Percentiles rank a stretch among this genome's conserved stretches.
Evolutionary conservation across 495 filamentous ascomycete species (phyloP).

Genomic region (Letharia lupina): DNA sequence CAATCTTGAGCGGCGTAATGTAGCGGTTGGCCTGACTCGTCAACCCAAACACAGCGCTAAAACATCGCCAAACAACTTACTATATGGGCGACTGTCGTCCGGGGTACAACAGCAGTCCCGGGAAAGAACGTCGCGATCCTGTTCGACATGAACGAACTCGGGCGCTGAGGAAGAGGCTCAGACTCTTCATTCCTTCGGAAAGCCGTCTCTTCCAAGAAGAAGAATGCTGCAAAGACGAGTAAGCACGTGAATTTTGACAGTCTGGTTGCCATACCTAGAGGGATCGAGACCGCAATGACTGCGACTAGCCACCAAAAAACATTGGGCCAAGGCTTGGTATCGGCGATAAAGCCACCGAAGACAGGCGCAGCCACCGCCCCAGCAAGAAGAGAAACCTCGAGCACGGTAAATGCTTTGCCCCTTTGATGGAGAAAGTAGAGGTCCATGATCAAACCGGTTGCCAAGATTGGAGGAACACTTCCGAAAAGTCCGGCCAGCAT

Average conservation of each 20-base stretch:
- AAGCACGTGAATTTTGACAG: neutral
- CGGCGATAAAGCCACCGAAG: conserved; percentile 40
- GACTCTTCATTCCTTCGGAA: conserved; percentile 26
- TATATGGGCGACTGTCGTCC: neutral
- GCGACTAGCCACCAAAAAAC: conserved; percentile 47
- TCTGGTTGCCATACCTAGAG: neutral
- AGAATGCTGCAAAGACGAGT: conserved; percentile 35
- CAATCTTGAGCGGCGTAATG: neutral
- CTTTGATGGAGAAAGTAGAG: conserved; percentile 42
- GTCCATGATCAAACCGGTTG: conserved; percentile 36
- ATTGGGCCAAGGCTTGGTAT: conserved; percentile 34
- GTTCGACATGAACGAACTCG: conserved; percentile 22
- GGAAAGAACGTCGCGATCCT: conserved; percentile 14
- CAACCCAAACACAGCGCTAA: conserved; percentile 18
- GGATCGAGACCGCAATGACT: conserved; percentile 30
- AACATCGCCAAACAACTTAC: neutral
- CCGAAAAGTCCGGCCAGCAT: conserved; percentile 37
- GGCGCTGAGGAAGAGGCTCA: neutral
- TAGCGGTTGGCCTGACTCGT: neutral
- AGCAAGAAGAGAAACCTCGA: conserved; percentile 36
- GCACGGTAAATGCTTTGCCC: conserved; percentile 37
- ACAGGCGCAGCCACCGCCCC: conserved; percentile 38
- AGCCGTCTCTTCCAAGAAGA: conserved; percentile 41
- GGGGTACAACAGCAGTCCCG: conserved; percentile 3
- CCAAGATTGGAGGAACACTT: conserved; percentile 34